Evolutionary conservation across 805 yeast species (phyloP), one percentile per base, ranked within the genome.

Genomic region (Candida caryicola): DNA sequence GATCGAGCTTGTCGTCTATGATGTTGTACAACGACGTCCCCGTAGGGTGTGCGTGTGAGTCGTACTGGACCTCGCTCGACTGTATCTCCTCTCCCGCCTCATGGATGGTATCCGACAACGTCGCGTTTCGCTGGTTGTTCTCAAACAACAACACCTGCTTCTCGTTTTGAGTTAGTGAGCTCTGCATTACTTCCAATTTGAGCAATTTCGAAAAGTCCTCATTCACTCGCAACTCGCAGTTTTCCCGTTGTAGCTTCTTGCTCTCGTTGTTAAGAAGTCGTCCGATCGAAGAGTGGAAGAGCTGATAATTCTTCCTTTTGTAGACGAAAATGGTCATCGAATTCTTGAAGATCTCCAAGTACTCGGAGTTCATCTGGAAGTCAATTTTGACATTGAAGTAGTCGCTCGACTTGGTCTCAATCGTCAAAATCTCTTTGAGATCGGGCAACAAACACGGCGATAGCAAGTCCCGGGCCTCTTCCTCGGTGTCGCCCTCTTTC

Each of bases 381-480:
- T 72, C 72, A 32, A 75, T 61, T n/a, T 51, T 44, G n/a, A 78
- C 72, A 2, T 77, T 76, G 48, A 79, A 81, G 52, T 77, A 78
- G 9, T 73, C 74, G 2, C 69, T 57, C 4, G 75, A 66, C 2
- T 57, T 49, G 0, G 82, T 73, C 29, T 65, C 63, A 2, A 88
- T 70, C 5, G 62, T 60, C 6, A 51, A 40, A 6, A 88, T 78
- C 0, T 62, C 60, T 10, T 69, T 64, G 19, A 83, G 50, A 21
- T 74, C 73, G 0, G 95, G 93, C 29, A 89, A 54, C 31, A 87
- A 60, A 44, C 85, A 77, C 0, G 97, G 97, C 0, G 93, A 65
- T 5, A 54, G 39, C 4, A 70, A 36, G 2, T 55, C 53, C 27
- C 25, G 25, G 7, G 10, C 25, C 10, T 21, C 25, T 10, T 21